Evolutionary conservation across 768 basidiomycete genomes (phyloP).

Genomic region (Mycena venus): DNA sequence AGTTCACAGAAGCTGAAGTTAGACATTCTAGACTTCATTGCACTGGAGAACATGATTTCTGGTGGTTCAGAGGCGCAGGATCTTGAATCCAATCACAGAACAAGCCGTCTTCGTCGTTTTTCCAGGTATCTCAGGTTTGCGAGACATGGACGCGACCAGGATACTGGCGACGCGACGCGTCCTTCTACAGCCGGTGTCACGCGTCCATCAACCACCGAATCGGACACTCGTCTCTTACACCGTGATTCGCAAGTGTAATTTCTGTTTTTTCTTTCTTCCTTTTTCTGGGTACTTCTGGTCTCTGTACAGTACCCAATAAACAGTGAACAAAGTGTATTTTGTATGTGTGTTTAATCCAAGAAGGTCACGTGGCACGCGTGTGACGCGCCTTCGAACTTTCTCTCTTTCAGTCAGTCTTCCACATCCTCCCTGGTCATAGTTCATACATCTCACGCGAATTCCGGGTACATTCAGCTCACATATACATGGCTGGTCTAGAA

Average conservation of each 20-base stretch:
- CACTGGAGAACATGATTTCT: conserved; percentile 70
- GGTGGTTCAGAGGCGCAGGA: conserved; percentile 36
- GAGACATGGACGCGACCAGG: conserved; percentile 47
- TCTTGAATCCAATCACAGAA: conserved; percentile 35
- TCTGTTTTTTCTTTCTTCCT: too few species aligned
- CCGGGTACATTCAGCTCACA: too few species aligned
- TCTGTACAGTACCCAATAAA: background rate
- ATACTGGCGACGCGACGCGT: background rate
- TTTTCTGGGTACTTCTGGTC: background rate
- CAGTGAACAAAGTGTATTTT: too few species aligned
- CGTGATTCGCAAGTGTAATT: background rate
- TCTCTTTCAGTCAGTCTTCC: background rate
- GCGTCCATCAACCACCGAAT: background rate
- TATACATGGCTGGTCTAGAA: conserved; percentile 45
- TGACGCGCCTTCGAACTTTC: background rate
- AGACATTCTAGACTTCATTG: conserved; percentile 64
- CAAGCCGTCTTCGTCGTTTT: conserved; percentile 51
- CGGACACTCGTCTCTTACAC: background rate
- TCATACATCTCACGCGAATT: too few species aligned
- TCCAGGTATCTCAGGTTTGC: conserved; percentile 72
- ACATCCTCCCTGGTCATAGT: background rate
- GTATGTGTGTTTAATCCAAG: background rate
- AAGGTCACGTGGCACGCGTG: too few species aligned
- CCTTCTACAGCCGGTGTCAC: background rate
- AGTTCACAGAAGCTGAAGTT: conserved; percentile 9